phyloP scores from a whole-genome alignment of 2,329 filamentous ascomycete species.

The Beauveria sp. region DNA sequence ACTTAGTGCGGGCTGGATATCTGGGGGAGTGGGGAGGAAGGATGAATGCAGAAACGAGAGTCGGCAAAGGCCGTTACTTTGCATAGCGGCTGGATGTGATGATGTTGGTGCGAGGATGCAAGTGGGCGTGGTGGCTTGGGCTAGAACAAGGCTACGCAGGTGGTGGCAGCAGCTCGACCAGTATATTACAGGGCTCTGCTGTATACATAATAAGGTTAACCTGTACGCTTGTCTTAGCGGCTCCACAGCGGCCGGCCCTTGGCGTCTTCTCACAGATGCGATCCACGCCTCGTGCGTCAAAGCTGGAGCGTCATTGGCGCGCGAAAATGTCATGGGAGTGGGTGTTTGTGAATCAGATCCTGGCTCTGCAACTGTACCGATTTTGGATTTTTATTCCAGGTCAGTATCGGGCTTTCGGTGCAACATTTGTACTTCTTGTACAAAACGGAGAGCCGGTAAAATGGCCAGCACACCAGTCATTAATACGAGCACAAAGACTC shows the following conservation, averaged over 20 bases:
- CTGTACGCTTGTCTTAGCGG: constrained; percentile 1
- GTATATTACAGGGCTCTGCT: too few relatives aligned
- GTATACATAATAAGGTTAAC: constrained; percentile 2
- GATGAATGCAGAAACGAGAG: neutral
- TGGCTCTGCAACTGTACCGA: neutral
- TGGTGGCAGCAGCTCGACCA: too few relatives aligned
- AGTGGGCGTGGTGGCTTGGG: neutral
- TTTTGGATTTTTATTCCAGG: neutral
- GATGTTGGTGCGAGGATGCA: neutral
- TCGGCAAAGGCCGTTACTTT: neutral
- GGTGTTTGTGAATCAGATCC: neutral
- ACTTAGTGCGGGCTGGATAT: neutral
- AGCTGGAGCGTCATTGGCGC: neutral
- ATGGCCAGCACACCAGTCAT: neutral
- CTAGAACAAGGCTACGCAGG: neutral
- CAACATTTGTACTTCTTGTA: too few relatives aligned
- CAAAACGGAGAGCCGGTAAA: neutral
- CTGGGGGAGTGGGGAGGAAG: constrained; percentile 5
- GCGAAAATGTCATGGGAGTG: neutral
- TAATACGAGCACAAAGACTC: too few relatives aligned
- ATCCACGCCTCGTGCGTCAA: constrained; percentile 7
- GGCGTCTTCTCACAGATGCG: neutral
- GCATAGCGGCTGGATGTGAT: neutral
- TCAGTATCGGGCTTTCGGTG: neutral
- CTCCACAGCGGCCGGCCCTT: neutral